Conservation (phyloP, 805 yeast genomes). For the Priceomyces carsonii region DNA sequence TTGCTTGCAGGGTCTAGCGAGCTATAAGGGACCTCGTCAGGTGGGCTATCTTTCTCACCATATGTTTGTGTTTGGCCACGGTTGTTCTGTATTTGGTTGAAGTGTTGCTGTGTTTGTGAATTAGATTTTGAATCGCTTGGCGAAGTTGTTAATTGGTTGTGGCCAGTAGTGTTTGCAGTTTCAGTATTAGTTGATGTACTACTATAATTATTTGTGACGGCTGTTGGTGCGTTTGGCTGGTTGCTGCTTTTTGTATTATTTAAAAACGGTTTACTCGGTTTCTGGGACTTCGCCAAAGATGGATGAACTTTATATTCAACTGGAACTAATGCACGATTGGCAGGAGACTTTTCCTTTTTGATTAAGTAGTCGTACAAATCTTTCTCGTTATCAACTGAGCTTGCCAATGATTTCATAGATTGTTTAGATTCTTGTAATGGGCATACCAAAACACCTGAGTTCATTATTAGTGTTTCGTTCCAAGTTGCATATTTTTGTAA, state of each 20-base stretch:
- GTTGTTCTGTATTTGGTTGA: not conserved
- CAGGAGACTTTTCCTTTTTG: slow-evolving; percentile 40
- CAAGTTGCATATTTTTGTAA: slow-evolving; percentile 86
- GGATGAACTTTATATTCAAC: slow-evolving; percentile 75
- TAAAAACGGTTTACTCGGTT: slow-evolving; percentile 34
- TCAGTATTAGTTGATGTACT: slow-evolving; percentile 2
- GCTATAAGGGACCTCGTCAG: slow-evolving; percentile 4
- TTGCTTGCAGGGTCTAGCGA: slow-evolving; percentile 33
- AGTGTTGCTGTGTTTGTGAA: not conserved
- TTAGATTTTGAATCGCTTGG: slow-evolving; percentile 4
- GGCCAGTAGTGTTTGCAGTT: not conserved
- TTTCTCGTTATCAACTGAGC: slow-evolving; percentile 77
- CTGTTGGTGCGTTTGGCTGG: slow-evolving; percentile 2
- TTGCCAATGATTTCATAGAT: slow-evolving; percentile 79
- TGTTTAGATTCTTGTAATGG: slow-evolving; percentile 61
- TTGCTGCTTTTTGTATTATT: slow-evolving; percentile 11
- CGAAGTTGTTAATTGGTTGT: slow-evolving; percentile 1
- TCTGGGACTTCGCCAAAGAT: slow-evolving; percentile 46
- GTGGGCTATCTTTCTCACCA: not conserved
- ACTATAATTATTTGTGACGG: slow-evolving; percentile 1
- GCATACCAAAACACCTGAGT: slow-evolving; percentile 77
- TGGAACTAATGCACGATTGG: slow-evolving; percentile 53
- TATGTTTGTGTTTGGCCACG: not conserved
- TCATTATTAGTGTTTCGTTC: slow-evolving; percentile 79
- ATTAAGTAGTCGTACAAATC: slow-evolving; percentile 73